phyloP scores from a whole-genome alignment of 192 early-diverging fungal genomes.

The Coemansia sp. region DNA sequence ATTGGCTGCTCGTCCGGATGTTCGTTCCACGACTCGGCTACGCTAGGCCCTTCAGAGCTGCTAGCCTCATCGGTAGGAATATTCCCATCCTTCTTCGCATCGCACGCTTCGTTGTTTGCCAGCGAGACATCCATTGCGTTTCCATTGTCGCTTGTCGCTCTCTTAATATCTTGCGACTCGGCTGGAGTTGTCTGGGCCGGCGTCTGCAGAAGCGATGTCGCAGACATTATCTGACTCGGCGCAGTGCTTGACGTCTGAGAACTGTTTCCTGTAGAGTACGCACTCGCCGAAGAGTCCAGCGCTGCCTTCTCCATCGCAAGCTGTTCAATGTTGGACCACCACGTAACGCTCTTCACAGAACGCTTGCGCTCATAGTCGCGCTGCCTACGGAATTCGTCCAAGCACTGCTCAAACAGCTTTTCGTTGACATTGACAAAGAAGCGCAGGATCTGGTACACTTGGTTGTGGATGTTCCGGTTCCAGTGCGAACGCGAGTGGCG shows the following conservation, averaged over 20 bases:
- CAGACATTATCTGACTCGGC: not conserved
- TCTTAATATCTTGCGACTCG: not conserved
- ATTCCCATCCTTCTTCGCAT: not conserved
- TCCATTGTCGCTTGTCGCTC: not conserved
- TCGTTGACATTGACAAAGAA: slow-evolving; percentile 97
- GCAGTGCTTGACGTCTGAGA: not conserved
- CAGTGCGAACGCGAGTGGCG: slow-evolving; percentile 95
- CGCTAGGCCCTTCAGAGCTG: not conserved
- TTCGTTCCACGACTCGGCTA: slow-evolving; percentile 2
- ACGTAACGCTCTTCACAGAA: slow-evolving; percentile 74
- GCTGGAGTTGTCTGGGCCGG: not conserved
- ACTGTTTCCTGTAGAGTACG: not conserved
- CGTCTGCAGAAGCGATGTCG: not conserved
- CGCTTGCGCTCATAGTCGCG: slow-evolving; percentile 84
- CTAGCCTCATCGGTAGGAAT: not conserved
- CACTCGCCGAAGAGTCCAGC: not conserved
- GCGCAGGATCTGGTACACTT: slow-evolving; percentile 96
- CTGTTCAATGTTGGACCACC: slow-evolving; percentile 77
- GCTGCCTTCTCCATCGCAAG: slow-evolving; percentile 30
- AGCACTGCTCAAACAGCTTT: slow-evolving; percentile 94
- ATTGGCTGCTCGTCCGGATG: slow-evolving; percentile 30
- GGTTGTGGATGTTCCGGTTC: slow-evolving; percentile 98
- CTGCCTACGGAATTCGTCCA: slow-evolving; percentile 86
- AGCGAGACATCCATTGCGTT: not conserved
- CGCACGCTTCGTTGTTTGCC: not conserved